Evolutionary conservation across 73 alveolate genomes (phyloP).

Genomic region (Urostyla sp.): DNA sequence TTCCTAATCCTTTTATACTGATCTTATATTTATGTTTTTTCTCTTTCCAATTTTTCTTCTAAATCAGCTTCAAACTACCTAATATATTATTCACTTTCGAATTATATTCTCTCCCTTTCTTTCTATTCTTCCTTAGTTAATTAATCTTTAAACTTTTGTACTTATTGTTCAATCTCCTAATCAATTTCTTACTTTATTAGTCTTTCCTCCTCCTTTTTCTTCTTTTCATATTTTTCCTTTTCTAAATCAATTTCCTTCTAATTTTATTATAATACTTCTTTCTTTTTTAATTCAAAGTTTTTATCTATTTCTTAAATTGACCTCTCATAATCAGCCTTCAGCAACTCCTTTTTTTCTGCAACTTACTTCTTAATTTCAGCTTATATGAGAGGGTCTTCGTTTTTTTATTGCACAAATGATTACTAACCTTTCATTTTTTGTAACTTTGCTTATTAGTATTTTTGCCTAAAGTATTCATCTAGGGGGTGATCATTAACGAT

Average conservation of each 20-base stretch:
- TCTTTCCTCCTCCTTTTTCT: constrained; percentile 40
- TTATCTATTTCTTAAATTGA: constrained; percentile 27
- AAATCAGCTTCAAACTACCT: constrained; percentile 10
- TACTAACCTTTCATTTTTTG: neutral
- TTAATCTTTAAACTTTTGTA: constrained; percentile 25
- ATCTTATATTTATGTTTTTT: neutral
- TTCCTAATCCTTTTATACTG: constrained; percentile 41
- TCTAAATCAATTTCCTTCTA: constrained; percentile 35
- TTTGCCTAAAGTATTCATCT: constrained; percentile 26
- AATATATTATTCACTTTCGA: constrained; percentile 5
- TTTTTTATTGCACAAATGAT: neutral
- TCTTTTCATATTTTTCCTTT: constrained; percentile 35
- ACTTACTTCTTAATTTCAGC: constrained; percentile 14
- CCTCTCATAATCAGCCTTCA: constrained; percentile 2
- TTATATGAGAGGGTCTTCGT: neutral
- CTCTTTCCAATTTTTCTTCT: constrained; percentile 41
- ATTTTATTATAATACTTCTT: constrained; percentile 18
- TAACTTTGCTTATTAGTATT: neutral
- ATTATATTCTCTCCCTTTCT: constrained; percentile 9
- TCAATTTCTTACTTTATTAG: constrained; percentile 23
- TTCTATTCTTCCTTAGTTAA: constrained; percentile 43
- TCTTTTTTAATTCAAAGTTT: constrained; percentile 42
- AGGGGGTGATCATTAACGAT: constrained; percentile 29
- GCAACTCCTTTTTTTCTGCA: neutral
- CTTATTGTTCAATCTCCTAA: constrained; percentile 29